Conservation (phyloP, 768 basidiomycete species). For the Mycena amicta region DNA sequence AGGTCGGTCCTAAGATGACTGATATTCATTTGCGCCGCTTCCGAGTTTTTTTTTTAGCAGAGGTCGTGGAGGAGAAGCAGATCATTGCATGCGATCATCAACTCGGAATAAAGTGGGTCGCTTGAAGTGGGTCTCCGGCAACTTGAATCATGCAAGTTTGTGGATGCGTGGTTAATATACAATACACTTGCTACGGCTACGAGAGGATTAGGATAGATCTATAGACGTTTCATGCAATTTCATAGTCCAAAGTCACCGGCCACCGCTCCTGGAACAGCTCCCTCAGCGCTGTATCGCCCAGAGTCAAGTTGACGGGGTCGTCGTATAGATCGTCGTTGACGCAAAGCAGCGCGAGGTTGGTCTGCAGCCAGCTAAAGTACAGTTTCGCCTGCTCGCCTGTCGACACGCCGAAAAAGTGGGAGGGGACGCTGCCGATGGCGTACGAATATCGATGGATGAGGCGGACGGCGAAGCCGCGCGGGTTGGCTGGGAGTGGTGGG, state of each 20-base stretch:
- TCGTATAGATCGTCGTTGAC: constrained; percentile 36
- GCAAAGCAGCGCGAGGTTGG: constrained; percentile 32
- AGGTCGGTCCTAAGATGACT: too few species aligned
- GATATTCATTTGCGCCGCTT: too few species aligned
- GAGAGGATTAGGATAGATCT: too few species aligned
- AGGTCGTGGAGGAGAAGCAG: too few species aligned
- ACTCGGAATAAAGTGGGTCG: too few species aligned
- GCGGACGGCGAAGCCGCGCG: constrained; percentile 31
- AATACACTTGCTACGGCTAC: too few species aligned
- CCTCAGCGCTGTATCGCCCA: constrained; percentile 10
- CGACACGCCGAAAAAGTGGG: constrained; percentile 24
- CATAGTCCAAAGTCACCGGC: neutral
- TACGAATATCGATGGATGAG: constrained; percentile 39
- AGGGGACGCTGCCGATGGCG: constrained; percentile 29
- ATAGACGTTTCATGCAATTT: too few species aligned
- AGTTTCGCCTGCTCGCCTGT: constrained; percentile 3
- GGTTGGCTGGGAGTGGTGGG: constrained; percentile 18
- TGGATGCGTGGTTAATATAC: too few species aligned
- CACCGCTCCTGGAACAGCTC: constrained; percentile 7
- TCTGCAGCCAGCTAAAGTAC: constrained; percentile 23
- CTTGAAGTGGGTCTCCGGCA: too few species aligned
- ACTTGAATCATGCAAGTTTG: too few species aligned
- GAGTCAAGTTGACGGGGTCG: constrained; percentile 7
- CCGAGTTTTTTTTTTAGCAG: too few species aligned
- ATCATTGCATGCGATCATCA: too few species aligned